Conservation (phyloP, 1,139 yeast species). For the Diutina scorzettiae region DNA sequence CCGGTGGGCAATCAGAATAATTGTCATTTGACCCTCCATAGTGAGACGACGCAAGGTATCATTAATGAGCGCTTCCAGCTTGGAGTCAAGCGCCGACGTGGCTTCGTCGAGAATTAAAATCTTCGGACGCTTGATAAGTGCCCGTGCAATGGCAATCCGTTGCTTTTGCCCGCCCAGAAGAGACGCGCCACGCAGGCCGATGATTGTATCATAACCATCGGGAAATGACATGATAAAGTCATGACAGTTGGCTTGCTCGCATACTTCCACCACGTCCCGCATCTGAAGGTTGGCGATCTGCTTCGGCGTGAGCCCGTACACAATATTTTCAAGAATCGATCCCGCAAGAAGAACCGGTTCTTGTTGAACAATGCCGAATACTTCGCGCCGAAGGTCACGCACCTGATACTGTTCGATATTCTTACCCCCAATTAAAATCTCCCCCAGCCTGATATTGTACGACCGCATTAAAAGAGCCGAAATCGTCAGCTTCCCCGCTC, state of each 20-base stretch:
- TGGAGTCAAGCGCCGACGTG: slow-evolving; percentile 68
- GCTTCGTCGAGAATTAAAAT: slow-evolving; percentile 65
- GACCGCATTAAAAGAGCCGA: slow-evolving; percentile 63
- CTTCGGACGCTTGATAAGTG: slow-evolving; percentile 52
- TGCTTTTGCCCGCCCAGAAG: slow-evolving; percentile 85
- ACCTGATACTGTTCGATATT: slow-evolving; percentile 56
- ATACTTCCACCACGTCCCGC: slow-evolving; percentile 30
- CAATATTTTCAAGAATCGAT: slow-evolving; percentile 64
- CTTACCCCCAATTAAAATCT: slow-evolving; percentile 53
- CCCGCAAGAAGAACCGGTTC: slow-evolving; percentile 79
- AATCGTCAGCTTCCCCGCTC: slow-evolving; percentile 84
- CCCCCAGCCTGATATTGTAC: slow-evolving; percentile 46
- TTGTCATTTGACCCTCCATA: slow-evolving; percentile 54
- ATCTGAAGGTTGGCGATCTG: slow-evolving; percentile 31
- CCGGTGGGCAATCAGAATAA: slow-evolving; percentile 87
- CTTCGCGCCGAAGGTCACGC: slow-evolving; percentile 54
- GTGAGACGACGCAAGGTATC: slow-evolving; percentile 45
- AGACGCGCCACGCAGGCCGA: slow-evolving; percentile 47
- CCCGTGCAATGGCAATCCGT: slow-evolving; percentile 79
- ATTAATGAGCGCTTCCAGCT: slow-evolving; percentile 57
- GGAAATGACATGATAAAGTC: slow-evolving; percentile 38
- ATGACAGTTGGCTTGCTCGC: slow-evolving; percentile 46
- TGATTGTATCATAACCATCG: slow-evolving; percentile 41
- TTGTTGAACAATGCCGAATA: slow-evolving; percentile 78
- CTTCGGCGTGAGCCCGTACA: slow-evolving; percentile 55